phyloP scores from a whole-genome alignment of 768 basidiomycete genomes.

The Podaxis sp. region DNA sequence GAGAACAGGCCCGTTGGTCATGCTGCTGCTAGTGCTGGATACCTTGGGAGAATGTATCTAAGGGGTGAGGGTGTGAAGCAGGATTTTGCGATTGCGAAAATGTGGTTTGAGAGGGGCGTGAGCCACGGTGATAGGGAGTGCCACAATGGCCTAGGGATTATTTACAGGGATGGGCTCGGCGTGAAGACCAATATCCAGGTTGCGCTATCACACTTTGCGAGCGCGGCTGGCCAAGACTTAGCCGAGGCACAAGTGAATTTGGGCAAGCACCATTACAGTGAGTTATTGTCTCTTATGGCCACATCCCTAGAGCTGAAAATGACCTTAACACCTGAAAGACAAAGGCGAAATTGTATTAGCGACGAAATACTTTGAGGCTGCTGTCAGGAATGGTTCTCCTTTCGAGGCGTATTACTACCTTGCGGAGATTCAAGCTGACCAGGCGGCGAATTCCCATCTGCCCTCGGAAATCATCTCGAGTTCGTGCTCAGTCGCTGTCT shows the following conservation, averaged over 20 bases:
- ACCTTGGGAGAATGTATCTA: slow-evolving; percentile 91
- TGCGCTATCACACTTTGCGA: slow-evolving; percentile 66
- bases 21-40: slow-evolving; percentile 82
- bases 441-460: slow-evolving; percentile 44
- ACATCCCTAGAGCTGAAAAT: not conserved
- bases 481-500: slow-evolving; percentile 86
- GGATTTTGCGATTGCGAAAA: slow-evolving; percentile 73
- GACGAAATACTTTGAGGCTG: slow-evolving; percentile 76
- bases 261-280: slow-evolving; percentile 69
- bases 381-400: slow-evolving; percentile 83
- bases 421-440: slow-evolving; percentile 73
- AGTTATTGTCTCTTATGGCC: slow-evolving; percentile 24
- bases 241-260: slow-evolving; percentile 92
- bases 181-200: slow-evolving; percentile 62
- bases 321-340: slow-evolving; percentile 42
- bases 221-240: slow-evolving; percentile 84
- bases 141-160: slow-evolving; percentile 88
- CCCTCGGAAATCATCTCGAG: slow-evolving; percentile 56
- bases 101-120: slow-evolving; percentile 93
- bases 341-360: slow-evolving; percentile 69
- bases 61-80: slow-evolving; percentile 88
- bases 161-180: slow-evolving; percentile 86
- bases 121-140: slow-evolving; percentile 84
- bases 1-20: slow-evolving; percentile 53
- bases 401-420: slow-evolving; percentile 96